Base-by-base conservation (phyloP, 768 basidiomycete genomes). In the Lactarius psammicola region DNA sequence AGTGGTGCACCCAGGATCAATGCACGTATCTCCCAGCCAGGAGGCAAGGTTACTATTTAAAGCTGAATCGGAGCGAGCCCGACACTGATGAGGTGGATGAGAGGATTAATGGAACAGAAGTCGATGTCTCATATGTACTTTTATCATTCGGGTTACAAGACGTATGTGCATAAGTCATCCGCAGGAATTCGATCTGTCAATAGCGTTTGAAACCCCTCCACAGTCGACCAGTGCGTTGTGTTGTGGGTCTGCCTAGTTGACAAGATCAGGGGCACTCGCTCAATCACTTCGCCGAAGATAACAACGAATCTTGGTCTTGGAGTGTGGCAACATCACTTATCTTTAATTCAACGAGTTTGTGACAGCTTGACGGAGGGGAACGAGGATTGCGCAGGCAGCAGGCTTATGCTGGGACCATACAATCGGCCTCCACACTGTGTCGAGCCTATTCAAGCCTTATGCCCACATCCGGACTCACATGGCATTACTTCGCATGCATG, bases 21-120 rank as follows among this genome's bases (percentile, higher is more conserved):
- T 1, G 83, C 81, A 33, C 77, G 86, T 63, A 87, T 88, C 64
- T 80, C 78, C 4, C 87, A 88, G 71, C 87, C 87, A 51, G 81
- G 78, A 56, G 84, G 83, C 33, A 85, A 78, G 67, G 72, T 59
- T 18, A 65, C 81, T 60, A 71, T 72, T 44, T 80, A 70, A 79
- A 69, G 40, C 26, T 17, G 46, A 20, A 63, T 55, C n/a, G 38
- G 30, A 28, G 31, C 34, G 30, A 28, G 31, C 34, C 33, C 31
- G 23, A 57, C 7, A 4, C 23, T 23, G 30, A 34, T 7, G n/a
- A 30, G 60, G 23, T 23, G n/a, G n/a, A 38, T 44, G 40, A 31
- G 34, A 30, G 53, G 49, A n/a, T 51, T 13, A 33, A 60, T 13
- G 44, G 18, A 36, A 26, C 49, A 23, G 59, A 49, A 49, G 59